phyloP scores from a whole-genome alignment of 179 eudicot species.

The Amaranthus tricolor region DNA sequence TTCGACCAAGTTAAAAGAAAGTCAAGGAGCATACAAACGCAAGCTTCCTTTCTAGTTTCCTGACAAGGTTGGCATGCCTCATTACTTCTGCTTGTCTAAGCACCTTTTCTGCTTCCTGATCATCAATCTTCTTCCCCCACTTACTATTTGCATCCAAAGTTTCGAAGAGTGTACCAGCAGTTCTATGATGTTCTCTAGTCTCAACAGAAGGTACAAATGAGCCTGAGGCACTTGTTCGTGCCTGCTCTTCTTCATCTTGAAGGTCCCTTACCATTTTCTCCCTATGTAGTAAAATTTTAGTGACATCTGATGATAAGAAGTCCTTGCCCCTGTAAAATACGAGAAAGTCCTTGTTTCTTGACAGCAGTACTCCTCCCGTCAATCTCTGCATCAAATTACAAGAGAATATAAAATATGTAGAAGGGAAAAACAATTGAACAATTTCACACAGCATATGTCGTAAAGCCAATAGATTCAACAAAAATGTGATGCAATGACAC shows the following conservation, averaged over 20 bases:
- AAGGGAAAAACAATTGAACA: conserved; percentile 7
- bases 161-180: conserved; percentile 83
- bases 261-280: conserved; percentile 70
- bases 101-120: conserved; percentile 45
- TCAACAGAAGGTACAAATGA: conserved; percentile 39
- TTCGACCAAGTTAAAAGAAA: background rate
- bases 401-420: background rate
- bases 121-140: conserved; percentile 79
- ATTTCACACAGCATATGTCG: background rate
- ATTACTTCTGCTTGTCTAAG: conserved; percentile 71
- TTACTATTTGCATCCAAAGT: conserved; percentile 81
- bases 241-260: conserved; percentile 92
- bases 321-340: conserved; percentile 90
- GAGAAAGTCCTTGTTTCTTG: conserved; percentile 90
- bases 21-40: conserved; percentile 57
- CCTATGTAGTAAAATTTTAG: conserved; percentile 75
- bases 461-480: background rate
- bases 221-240: conserved; percentile 62
- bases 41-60: conserved; percentile 85
- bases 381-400: conserved; percentile 56
- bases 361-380: conserved; percentile 81
- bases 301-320: conserved; percentile 74
- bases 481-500: background rate
- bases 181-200: conserved; percentile 32
- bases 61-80: conserved; percentile 71